Base-by-base conservation (phyloP, 208 protist species). In the Crithidia acanthocephali region DNA sequence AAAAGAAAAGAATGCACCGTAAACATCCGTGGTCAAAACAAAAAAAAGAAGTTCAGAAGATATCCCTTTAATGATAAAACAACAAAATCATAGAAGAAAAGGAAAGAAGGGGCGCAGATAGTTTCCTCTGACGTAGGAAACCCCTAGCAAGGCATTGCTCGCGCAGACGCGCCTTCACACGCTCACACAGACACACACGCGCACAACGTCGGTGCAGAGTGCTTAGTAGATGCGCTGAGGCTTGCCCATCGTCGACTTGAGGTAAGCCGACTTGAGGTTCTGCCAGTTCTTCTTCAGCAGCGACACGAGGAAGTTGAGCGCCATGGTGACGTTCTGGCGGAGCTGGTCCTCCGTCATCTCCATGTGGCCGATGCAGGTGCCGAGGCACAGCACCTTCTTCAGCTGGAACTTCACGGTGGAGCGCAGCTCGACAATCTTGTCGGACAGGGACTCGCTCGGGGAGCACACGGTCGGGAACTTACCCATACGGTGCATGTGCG, bases 251-350 rank as follows among this genome's bases (percentile, higher is more conserved):
- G 99, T 98, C 53, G 92, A 94, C 95, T 99, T 99, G 86, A 99
- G 97, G 97, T 99, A 97, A 51, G 99, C 85, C 30, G 91, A 96
- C 84, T 98, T 99, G 64, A 99, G 90, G 92, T 99, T 99, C 93
- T 99, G 99, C 99, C 99, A 99, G 80, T 99, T 98, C 98, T 99
- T 99, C 98, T 99, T 99, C 56, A 99, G 95, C 37, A 99, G 95
- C 28, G 98, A 99, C 53, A 99, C 97, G 35, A 99, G 90, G 91
- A 99, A 99, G 96, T 99, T 99, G 76, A 99, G 82, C 53, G 98
- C 84, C 78, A 98, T 90, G 61, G 90, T 90, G 64, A 99, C 84
- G 95, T 99, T 99, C 81, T 88, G 81, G 60, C 90, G 84, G 58
- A 99, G 47, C 82, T 99, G 91, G 55, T 99, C 95, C 77, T 94